Evolutionary conservation across 495 filamentous ascomycete genomes (phyloP), one percentile per base, ranked within the genome.

Genomic region (Penicillium alfredii): DNA sequence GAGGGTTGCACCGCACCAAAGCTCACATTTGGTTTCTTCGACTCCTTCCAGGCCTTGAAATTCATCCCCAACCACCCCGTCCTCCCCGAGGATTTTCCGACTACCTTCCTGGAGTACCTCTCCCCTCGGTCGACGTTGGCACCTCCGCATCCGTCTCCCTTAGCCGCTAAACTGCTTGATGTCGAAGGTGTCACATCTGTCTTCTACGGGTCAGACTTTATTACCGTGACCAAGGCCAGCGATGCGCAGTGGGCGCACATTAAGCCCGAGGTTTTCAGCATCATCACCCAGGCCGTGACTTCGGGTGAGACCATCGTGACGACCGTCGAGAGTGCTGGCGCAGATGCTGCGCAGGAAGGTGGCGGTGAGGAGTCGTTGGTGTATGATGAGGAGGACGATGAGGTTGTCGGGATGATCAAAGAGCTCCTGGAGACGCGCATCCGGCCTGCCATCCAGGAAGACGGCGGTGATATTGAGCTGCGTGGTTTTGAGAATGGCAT

Each of bases 371-470:
- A 93, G 50, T 86, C 78, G 28, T 68, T 94, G 18, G 68, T 66
- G 26, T 94, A 83, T 53, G 76, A 88, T 45, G 86, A 90, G 50
- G 80, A 88, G 30, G 92, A 98, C 51, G 82, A 80, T 43, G 92
- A 98, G 60, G 87, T 94, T 7, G 80, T 97, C 17, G 80, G 85
- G 37, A 96, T 96, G 92, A 95, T 98, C 61, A 95, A 97, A 64
- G 92, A 98, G 65, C 64, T 98, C n/a, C 65, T 98, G 34, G 93
- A 98, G 64, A 98, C 93, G 13, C 68, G 92, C 33, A 94, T 98
- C 50, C 71, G 92, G 25, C 92, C 92, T 2, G 81, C 92, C 4
- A 98, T 98, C 38, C 90, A 95, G 61, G 90, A 98, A 55, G 92
- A 98, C 44, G 92, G 92, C 12, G 92, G 92, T 8, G 92, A 98